Percentiles rank a stretch among this genome's conserved stretches.
These are phyloP conservation scores for Kodamaea sp. DNA, from an alignment of 1,139 yeast species.

Conservation along the genomic window DNA sequence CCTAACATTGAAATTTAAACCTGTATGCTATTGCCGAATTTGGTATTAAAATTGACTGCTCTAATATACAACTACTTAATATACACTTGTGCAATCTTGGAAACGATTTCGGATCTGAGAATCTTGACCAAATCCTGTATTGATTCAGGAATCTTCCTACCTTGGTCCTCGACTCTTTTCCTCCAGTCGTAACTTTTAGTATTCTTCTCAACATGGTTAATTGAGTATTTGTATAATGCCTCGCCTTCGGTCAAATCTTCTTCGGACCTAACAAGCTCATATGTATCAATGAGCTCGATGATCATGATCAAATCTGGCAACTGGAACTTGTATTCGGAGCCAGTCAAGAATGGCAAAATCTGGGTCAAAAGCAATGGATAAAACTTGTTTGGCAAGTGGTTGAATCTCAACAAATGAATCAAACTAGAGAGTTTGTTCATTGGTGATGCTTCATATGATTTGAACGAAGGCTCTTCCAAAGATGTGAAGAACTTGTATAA, in stretches of 20 bases:
- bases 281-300: constrained; percentile 50
- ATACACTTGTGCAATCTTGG: constrained; percentile 43
- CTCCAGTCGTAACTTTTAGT: constrained; percentile 39
- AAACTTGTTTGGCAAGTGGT: constrained; percentile 62
- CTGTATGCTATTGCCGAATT: too few relatives aligned
- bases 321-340: constrained; percentile 28
- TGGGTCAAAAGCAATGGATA: constrained; percentile 54
- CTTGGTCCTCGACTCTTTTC: constrained; percentile 17
- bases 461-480: constrained; percentile 24
- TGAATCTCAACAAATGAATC: constrained; percentile 60
- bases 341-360: constrained; percentile 43
- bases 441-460: constrained; percentile 4
- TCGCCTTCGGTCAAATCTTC: constrained; percentile 33
- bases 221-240: constrained; percentile 32
- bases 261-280: constrained; percentile 31
- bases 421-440: constrained; percentile 37
- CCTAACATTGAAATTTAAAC: too few relatives aligned
- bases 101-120: constrained; percentile 35
- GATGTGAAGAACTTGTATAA: constrained; percentile 50
- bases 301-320: constrained; percentile 49
- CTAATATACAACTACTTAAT: constrained; percentile 17
- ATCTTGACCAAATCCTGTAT: constrained; percentile 25
- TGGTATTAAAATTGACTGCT: too few relatives aligned
- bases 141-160: constrained; percentile 23
- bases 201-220: constrained; percentile 24